Base-by-base conservation (phyloP, 2,329 filamentous ascomycete genomes). In the Penicillium expansum region DNA sequence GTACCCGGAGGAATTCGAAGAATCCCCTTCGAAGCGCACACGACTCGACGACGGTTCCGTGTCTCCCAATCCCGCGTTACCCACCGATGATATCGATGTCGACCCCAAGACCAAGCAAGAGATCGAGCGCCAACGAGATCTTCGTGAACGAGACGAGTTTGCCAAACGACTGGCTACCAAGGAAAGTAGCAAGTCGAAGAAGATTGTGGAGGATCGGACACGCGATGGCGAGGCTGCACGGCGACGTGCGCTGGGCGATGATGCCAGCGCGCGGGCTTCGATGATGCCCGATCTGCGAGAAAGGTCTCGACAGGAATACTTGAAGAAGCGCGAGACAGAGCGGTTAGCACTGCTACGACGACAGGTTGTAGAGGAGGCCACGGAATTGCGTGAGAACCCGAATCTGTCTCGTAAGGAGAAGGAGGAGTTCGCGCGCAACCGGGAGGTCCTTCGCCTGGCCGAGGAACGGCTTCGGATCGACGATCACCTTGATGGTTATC, bases 271-370 rank as follows among this genome's bases (percentile, higher is more conserved):
- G 7, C 82, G 88, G 56, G 82, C 81, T 60, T 86, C 86, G 9
- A 89, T 89, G n/a, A 82, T 96, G 71, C 86, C 87, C 3, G 92
- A 95, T 59, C 76, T 97, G 18, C 84, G 94, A 41, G 81, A 94
- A 68, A 85, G 91, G 32, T 96, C 92, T 3, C 85, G 94, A 59
- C 92, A 97, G 70, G 88, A 94, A 63, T 99, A 99, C 70, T 81
- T 99, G 30, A 91, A 92, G 74, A 97, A 99, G 79, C 84, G 94
- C 61, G 92, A 97, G 71, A 81, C 88, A 0, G 91, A 97, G 73
- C 86, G 91, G 58, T 77, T 99, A 16, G 90, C 90, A 0, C 77
- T 99, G n/a, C 77, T 99, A 48, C 85, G 92, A 32, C 91, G 90
- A 68, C 93, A 97, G 69, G 94, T 99, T 2, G 86, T 86, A 0